Evolutionary conservation across 345 rosid genomes (phyloP), one percentile per base, ranked within the genome.

Genomic region (Camelina sativa): DNA sequence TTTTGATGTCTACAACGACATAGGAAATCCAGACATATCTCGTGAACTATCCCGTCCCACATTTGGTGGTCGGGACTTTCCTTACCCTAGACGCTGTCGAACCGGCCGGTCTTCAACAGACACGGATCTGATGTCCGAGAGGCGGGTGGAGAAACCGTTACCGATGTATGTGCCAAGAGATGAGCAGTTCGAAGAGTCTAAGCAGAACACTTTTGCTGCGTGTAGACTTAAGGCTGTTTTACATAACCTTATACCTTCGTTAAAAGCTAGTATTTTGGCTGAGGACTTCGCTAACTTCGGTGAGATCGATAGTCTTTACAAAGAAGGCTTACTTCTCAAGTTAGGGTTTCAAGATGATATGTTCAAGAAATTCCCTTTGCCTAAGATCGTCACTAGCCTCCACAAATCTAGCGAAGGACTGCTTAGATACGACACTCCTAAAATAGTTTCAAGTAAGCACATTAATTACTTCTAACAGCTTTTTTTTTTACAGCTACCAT

Each of bases 111-210:
- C 11, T 23, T 83, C 93, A 0, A 63, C 83, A 0, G 87, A 87
- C 40, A 84, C 97, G 0, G 97, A 92, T 80, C 44, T 84, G 7
- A 65, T 50, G 57, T 96, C 92, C 2, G 99, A 96, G 82, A 84
- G 92, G 69, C 84, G 98, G 2, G 89, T 91, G 1, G 99, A 96
- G 89, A 96, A 92, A 84, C 99, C 99, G 35, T 30, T 52, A 71
- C 99, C 99, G 5, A 74, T 87, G 30, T 96, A 96, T 19, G 99
- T 96, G 62, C 99, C 99, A 0, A 84, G 98, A 58, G 99, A 96
- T 47, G 99, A 96, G 73, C 96, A 82, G 61, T 96, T 96, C 55
- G 99, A 92, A 83, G 97, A 96, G 84, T 76, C 88, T 0, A 96
- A 96, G 72, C 72, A 65, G 56, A 73, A 83, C 35, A 58, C 96